A percentile compares a stretch with the other conserved stretches of the same genome.
These are phyloP conservation scores for Balansia obtecta DNA, from an alignment of 2,329 filamentous ascomycete genomes.

Conservation along the genomic window DNA sequence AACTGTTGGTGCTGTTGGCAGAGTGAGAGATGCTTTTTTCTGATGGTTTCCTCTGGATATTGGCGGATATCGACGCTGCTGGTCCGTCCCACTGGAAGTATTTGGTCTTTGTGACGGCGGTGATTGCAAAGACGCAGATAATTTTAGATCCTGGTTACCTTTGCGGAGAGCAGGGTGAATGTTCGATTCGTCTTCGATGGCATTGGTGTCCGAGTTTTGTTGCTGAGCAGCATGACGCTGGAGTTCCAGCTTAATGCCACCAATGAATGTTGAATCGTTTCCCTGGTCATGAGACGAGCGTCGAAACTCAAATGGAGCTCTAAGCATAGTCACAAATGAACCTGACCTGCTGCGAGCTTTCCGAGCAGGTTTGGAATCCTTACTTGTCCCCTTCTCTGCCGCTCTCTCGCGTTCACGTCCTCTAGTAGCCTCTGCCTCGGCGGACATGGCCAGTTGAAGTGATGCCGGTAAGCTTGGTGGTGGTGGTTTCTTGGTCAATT, in stretches of 20 bases:
- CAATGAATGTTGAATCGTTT: constrained; percentile 25
- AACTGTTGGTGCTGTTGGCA: constrained; percentile 15
- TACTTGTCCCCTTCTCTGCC: constrained; percentile 8
- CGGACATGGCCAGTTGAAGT: constrained; percentile 7
- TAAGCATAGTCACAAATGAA: constrained; percentile 24
- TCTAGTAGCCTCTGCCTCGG: constrained; percentile 6
- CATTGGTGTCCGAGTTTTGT: constrained; percentile 15
- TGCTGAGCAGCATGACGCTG: constrained; percentile 23
- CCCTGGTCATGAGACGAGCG: constrained; percentile 20
- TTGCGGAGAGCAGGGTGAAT: constrained; percentile 24
- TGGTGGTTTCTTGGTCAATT: constrained; percentile 21
- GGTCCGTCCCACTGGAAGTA: constrained; percentile 12
- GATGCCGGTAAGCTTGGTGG: constrained; percentile 12
- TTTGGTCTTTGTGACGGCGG: constrained; percentile 6
- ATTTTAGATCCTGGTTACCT: constrained; percentile 13
- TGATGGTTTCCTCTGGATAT: constrained; percentile 21
- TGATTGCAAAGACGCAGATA: constrained; percentile 17
- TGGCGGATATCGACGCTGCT: constrained; percentile 22
- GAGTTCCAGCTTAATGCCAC: constrained; percentile 28
- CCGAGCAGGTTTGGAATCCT: constrained; percentile 11
- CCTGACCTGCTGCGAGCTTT: constrained; percentile 20
- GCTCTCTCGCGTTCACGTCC: constrained; percentile 6
- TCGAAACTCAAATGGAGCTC: constrained; percentile 22
- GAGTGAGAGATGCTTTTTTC: constrained; percentile 16
- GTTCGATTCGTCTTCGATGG: constrained; percentile 14